phyloP scores from a whole-genome alignment of 345 rosid genomes.

The Erodium maritimum region DNA sequence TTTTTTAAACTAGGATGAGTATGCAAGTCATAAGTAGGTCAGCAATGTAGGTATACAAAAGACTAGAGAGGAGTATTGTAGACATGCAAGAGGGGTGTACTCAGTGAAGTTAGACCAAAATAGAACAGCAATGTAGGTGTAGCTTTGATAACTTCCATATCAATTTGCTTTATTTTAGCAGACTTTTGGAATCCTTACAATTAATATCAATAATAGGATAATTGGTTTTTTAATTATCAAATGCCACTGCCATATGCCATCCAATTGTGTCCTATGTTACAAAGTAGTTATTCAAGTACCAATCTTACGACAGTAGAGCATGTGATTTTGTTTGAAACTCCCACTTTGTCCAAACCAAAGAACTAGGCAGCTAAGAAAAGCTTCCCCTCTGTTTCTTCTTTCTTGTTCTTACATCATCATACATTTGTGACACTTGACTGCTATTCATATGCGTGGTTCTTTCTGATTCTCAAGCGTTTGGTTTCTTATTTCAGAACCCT shows the following conservation, averaged over 20 bases:
- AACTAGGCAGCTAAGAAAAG: too few relatives aligned
- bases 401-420: not conserved
- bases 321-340: too few relatives aligned
- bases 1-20: not conserved
- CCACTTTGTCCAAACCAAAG: too few relatives aligned
- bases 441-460: not conserved
- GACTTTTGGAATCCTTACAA: too few relatives aligned
- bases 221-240: too few relatives aligned
- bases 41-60: not conserved
- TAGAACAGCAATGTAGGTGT: not conserved
- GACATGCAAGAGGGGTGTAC: not conserved
- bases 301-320: too few relatives aligned
- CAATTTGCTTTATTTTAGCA: too few relatives aligned
- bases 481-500: constrained; percentile 44
- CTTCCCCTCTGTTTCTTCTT: not conserved
- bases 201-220: too few relatives aligned
- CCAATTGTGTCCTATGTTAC: too few relatives aligned
- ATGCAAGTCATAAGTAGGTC: too few relatives aligned
- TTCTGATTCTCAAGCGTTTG: not conserved
- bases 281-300: too few relatives aligned
- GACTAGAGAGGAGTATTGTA: not conserved
- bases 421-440: not conserved
- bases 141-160: not conserved
- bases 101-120: not conserved
- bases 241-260: too few relatives aligned